These are phyloP conservation scores for Picochlorum sp. DNA, from an alignment of 139 green algal species.

Conservation along the genomic window DNA sequence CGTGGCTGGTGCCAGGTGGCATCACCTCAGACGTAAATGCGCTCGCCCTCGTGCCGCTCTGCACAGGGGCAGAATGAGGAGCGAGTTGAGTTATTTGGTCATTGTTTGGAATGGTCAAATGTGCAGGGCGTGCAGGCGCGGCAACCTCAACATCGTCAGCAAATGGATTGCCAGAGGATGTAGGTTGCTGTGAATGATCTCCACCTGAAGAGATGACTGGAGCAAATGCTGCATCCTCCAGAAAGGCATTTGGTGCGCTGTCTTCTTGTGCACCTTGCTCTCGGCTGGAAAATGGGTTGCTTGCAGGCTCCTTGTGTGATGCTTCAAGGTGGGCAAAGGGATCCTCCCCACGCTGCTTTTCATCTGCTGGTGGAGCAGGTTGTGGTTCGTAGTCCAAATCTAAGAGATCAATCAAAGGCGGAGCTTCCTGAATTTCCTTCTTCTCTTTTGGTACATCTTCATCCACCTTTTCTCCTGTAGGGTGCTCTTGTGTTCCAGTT, in stretches of 20 bases:
- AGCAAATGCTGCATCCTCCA: background rate
- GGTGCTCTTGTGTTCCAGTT: background rate
- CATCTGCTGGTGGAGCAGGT: background rate
- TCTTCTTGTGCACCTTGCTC: background rate
- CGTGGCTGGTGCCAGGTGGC: no score
- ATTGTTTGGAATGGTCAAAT: background rate
- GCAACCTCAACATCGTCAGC: background rate
- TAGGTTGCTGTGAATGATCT: background rate
- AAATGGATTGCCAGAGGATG: conserved; percentile 1
- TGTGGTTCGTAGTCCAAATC: conserved; percentile 1
- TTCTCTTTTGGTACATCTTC: background rate
- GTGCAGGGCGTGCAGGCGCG: background rate
- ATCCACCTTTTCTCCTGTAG: no score
- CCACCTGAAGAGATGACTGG: background rate
- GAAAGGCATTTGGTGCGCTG: background rate
- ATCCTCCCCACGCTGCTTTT: background rate
- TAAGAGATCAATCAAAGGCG: background rate
- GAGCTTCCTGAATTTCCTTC: background rate
- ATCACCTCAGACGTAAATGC: no score
- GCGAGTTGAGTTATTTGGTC: background rate
- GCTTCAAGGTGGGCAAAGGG: background rate
- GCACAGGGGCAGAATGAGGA: background rate
- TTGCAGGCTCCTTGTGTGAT: background rate
- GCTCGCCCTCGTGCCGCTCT: no score
- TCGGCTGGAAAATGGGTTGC: no score